phyloP scores from a whole-genome alignment of 257 asterid species.

The Forsythia suspensa region DNA sequence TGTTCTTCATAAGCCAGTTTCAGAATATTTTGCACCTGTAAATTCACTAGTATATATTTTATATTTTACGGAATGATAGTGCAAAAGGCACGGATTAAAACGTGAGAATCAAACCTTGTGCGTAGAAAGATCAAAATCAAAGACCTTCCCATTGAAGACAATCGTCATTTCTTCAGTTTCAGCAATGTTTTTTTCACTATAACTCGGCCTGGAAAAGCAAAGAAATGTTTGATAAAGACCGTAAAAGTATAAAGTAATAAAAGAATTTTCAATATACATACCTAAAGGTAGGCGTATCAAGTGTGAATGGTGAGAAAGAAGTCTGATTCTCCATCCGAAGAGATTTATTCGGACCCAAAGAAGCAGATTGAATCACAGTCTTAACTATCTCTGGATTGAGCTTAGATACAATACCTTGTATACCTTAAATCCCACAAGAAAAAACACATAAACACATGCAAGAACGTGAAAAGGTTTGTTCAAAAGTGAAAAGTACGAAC shows the following conservation, averaged over 20 bases:
- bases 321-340: not conserved
- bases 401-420: not conserved
- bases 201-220: not conserved
- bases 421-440: too few species aligned
- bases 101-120: conserved; percentile 8
- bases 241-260: too few species aligned
- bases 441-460: too few species aligned
- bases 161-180: conserved; percentile 18
- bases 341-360: not conserved
- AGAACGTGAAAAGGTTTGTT: too few species aligned
- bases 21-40: not conserved
- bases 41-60: too few species aligned
- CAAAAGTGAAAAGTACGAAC: not conserved
- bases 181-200: not conserved
- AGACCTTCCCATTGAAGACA: conserved; percentile 21
- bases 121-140: conserved; percentile 17
- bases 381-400: not conserved
- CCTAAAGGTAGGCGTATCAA: not conserved
- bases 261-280: not conserved
- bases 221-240: not conserved
- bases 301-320: not conserved
- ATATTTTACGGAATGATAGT: too few species aligned
- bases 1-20: not conserved
- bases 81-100: not conserved
- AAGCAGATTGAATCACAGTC: conserved; percentile 6